These are phyloP conservation scores for Obba rivulosa DNA, from an alignment of 768 basidiomycete genomes.

Conservation along the genomic window DNA sequence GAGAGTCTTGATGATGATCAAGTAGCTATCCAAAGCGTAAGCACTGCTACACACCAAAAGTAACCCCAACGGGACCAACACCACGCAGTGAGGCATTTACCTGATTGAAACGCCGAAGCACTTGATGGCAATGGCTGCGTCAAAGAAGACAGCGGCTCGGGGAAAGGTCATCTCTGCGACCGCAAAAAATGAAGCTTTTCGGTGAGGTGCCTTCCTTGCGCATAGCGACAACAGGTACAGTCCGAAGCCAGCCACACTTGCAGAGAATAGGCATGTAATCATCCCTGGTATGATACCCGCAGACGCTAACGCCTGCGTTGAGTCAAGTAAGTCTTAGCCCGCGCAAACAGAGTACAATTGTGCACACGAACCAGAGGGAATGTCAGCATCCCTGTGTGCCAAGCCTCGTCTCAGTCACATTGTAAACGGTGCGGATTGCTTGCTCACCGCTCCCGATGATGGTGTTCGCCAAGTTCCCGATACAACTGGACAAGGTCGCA, in stretches of 20 bases:
- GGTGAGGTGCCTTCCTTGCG: slow-evolving; percentile 68
- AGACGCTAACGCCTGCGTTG: slow-evolving; percentile 76
- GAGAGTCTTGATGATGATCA: slow-evolving; percentile 89
- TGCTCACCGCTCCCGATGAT: slow-evolving; percentile 84
- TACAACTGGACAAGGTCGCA: slow-evolving; percentile 61
- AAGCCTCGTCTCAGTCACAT: background rate
- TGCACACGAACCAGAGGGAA: slow-evolving; percentile 64
- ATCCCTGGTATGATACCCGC: slow-evolving; percentile 88
- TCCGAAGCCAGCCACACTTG: slow-evolving; percentile 71
- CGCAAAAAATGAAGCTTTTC: slow-evolving; percentile 79
- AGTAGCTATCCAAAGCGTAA: slow-evolving; percentile 46
- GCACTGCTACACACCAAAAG: background rate
- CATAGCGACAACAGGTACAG: slow-evolving; percentile 84
- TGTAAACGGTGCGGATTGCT: background rate
- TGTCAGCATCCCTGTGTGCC: slow-evolving; percentile 71
- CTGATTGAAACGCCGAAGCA: slow-evolving; percentile 96
- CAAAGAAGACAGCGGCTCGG: slow-evolving; percentile 81
- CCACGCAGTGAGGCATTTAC: slow-evolving; percentile 31
- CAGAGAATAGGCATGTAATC: slow-evolving; percentile 81
- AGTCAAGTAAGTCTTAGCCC: background rate
- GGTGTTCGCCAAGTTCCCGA: slow-evolving; percentile 83
- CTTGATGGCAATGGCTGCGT: slow-evolving; percentile 91
- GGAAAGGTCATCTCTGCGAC: slow-evolving; percentile 87
- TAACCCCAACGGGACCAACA: too few relatives aligned
- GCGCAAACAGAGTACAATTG: background rate